A percentile compares a stretch with the other conserved stretches of the same genome.
These are phyloP conservation scores for Rhododendron griersonianum DNA, from an alignment of 148 eudicot genomes.

Conservation along the genomic window DNA sequence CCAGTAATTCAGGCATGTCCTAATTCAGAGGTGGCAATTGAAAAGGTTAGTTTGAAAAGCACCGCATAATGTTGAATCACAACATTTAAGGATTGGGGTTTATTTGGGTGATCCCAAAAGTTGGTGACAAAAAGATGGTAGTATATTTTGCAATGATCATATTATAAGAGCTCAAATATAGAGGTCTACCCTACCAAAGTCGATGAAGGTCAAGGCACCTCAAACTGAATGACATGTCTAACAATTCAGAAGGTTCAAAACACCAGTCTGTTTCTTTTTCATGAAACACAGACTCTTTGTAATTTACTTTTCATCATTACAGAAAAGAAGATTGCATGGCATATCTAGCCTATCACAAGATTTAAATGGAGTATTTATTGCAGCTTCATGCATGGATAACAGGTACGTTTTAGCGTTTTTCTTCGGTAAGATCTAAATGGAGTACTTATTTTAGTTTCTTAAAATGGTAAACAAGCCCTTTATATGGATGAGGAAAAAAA, in stretches of 20 bases:
- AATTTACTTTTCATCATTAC: slow-evolving; percentile 3
- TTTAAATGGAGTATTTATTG: slow-evolving; percentile 60
- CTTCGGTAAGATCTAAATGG: background rate
- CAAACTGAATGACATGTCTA: background rate
- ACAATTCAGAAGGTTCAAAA: background rate
- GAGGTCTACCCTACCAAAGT: background rate
- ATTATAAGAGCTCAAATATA: background rate
- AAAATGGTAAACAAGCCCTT: background rate
- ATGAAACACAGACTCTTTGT: background rate
- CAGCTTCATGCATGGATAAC: slow-evolving; percentile 93
- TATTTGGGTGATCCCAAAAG: background rate
- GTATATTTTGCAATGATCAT: background rate
- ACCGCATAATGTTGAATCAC: background rate
- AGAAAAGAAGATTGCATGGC: slow-evolving; percentile 78
- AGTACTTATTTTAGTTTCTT: background rate
- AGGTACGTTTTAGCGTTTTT: slow-evolving; percentile 36
- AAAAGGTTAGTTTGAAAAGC: slow-evolving; percentile 36
- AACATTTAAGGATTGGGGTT: background rate
- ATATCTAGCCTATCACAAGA: slow-evolving; percentile 93
- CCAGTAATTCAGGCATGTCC: slow-evolving; percentile 60
- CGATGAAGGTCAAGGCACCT: background rate
- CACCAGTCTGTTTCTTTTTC: background rate
- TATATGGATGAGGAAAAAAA: background rate
- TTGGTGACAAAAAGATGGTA: background rate
- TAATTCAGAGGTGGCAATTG: slow-evolving; percentile 27